phyloP scores from a whole-genome alignment of 805 yeast species.

The Saccharomycopsis schoenii region DNA sequence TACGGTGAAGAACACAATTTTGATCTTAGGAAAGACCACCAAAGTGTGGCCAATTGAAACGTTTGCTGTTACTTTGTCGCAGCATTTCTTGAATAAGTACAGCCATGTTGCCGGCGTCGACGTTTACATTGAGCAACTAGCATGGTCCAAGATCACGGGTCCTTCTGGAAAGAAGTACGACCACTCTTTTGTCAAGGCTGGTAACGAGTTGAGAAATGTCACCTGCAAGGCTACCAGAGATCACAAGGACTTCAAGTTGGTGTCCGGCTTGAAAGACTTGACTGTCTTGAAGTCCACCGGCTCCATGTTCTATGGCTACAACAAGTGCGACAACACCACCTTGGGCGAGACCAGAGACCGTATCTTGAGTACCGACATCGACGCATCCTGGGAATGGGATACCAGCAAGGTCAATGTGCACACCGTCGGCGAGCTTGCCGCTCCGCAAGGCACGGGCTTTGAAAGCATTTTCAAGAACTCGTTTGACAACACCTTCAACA shows the following conservation, averaged over 20 bases:
- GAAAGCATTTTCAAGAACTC: conserved; percentile 20
- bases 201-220: conserved; percentile 69
- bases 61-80: conserved; percentile 75
- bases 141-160: conserved; percentile 61
- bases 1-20: conserved; percentile 82
- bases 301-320: conserved; percentile 83
- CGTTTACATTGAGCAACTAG: conserved; percentile 56
- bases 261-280: conserved; percentile 67
- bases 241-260: conserved; percentile 42
- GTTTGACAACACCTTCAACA: conserved; percentile 55
- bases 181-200: conserved; percentile 80
- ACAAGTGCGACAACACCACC: conserved; percentile 82
- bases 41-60: conserved; percentile 89
- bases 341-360: conserved; percentile 76
- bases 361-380: conserved; percentile 79
- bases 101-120: conserved; percentile 65
- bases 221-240: conserved; percentile 38
- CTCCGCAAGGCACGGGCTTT: conserved; percentile 30
- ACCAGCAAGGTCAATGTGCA: conserved; percentile 38
- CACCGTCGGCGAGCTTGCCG: conserved; percentile 41
- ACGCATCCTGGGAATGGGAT: conserved; percentile 61
- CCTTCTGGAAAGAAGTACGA: conserved; percentile 70
- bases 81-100: conserved; percentile 73
- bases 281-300: conserved; percentile 86
- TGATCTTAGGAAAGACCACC: conserved; percentile 70